These are phyloP conservation scores for Yarrowia hollandica DNA, from an alignment of 805 yeast species.

Conservation along the genomic window DNA sequence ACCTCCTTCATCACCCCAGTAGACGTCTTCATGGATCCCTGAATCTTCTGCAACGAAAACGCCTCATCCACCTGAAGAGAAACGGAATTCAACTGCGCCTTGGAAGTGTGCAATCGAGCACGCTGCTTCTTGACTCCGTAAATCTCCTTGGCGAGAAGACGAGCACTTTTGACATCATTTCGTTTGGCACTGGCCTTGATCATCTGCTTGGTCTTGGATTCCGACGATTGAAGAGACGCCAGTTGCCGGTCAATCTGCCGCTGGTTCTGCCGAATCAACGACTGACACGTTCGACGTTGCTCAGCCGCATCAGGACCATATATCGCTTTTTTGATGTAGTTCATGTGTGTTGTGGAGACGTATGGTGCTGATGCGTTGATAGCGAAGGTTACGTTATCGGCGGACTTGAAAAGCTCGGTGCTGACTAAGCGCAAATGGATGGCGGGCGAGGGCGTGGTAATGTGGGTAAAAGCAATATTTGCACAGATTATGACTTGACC, in stretches of 20 bases:
- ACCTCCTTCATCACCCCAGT: constrained; percentile 87
- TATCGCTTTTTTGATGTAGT: constrained; percentile 76
- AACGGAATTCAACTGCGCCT: constrained; percentile 82
- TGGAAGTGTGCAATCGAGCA: constrained; percentile 70
- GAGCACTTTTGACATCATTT: constrained; percentile 73
- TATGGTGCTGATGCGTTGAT: too few relatives aligned
- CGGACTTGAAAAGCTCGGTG: too few relatives aligned
- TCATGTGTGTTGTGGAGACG: constrained; percentile 52
- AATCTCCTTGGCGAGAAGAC: constrained; percentile 78
- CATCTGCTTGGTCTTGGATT: constrained; percentile 73
- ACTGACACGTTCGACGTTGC: constrained; percentile 73
- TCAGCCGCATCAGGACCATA: constrained; percentile 97
- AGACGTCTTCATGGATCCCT: constrained; percentile 75
- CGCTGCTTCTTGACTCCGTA: constrained; percentile 72
- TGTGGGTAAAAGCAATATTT: neutral
- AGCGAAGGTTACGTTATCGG: constrained; percentile 24
- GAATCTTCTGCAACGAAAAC: constrained; percentile 78
- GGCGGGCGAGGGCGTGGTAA: too few relatives aligned
- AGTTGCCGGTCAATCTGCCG: constrained; percentile 82
- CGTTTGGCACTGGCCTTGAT: constrained; percentile 75
- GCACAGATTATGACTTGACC: neutral
- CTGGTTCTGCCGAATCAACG: constrained; percentile 76
- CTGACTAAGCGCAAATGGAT: too few relatives aligned
- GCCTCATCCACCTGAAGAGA: constrained; percentile 90
- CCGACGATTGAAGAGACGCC: constrained; percentile 55